phyloP scores from a whole-genome alignment of 1,284 basidiomycete species.

The Porodaedalea pini region DNA sequence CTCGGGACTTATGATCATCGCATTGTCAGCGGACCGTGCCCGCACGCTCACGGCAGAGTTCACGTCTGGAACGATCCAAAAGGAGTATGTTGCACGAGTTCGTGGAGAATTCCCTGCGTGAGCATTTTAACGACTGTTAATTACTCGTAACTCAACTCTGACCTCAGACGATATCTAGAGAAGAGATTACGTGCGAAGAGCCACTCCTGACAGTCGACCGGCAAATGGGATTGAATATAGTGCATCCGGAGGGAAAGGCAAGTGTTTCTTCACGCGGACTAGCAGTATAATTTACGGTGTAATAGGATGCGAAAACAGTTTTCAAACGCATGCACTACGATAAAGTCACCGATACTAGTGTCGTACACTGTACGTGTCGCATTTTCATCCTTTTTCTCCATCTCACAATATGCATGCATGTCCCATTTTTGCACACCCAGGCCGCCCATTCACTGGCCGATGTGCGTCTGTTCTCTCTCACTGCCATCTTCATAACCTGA shows the following conservation, averaged over 20 bases:
- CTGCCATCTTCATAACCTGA: conserved; percentile 6
- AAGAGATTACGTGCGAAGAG: conserved; percentile 78
- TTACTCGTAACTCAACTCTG: conserved; percentile 5
- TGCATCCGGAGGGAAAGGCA: conserved; percentile 92
- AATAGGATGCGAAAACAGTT: conserved; percentile 82
- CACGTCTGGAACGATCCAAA: conserved; percentile 72
- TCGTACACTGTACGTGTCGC: conserved; percentile 73
- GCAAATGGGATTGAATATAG: conserved; percentile 93
- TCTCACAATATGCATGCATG: conserved; percentile 14
- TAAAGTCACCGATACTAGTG: conserved; percentile 75
- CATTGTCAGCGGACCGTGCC: conserved; percentile 72
- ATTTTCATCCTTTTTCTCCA: conserved; percentile 2
- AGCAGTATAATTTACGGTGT: not conserved
- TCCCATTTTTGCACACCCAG: conserved; percentile 36
- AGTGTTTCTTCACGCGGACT: not conserved
- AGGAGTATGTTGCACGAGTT: conserved; percentile 90
- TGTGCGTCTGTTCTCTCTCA: conserved; percentile 51
- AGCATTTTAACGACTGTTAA: conserved; percentile 29
- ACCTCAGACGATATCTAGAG: conserved; percentile 41
- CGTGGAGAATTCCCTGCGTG: conserved; percentile 81
- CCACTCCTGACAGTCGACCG: conserved; percentile 91
- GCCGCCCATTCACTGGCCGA: conserved; percentile 81
- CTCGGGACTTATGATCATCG: conserved; percentile 94
- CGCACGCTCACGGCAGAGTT: conserved; percentile 79
- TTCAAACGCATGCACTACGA: conserved; percentile 90